Evolutionary conservation across 108 stramenopile species (phyloP).

Genomic region (Cyclostephanos invisitatus): DNA sequence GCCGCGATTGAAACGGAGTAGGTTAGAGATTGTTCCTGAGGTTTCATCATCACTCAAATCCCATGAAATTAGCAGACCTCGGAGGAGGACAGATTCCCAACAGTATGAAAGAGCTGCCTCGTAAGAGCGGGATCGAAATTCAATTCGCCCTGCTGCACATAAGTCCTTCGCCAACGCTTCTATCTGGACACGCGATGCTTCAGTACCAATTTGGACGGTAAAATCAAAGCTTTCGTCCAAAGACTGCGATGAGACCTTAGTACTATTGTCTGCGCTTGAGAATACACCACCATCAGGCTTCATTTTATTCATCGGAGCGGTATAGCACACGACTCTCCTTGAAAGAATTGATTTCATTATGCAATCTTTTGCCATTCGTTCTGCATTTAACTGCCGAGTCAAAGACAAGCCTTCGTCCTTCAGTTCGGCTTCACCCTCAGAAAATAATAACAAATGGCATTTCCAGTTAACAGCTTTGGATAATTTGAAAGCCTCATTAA

Average conservation of each 20-base stretch:
- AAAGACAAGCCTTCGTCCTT: constrained; percentile 21
- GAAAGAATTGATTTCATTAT: constrained; percentile 33
- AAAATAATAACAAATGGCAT: constrained; percentile 37
- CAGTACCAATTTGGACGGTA: constrained; percentile 1
- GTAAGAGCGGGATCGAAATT: constrained; percentile 37
- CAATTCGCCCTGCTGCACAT: constrained; percentile 28
- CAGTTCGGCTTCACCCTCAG: constrained; percentile 15
- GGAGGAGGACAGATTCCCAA: constrained; percentile 38
- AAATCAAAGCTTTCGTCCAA: constrained; percentile 1
- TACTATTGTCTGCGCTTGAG: constrained; percentile 9
- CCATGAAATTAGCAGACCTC: constrained; percentile 6
- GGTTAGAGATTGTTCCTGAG: neutral
- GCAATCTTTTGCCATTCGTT: constrained; percentile 38
- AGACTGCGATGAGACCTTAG: neutral
- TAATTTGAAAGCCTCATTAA: constrained; percentile 34
- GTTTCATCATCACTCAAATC: neutral
- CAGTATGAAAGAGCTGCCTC: constrained; percentile 37
- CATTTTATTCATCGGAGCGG: neutral
- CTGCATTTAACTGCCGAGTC: constrained; percentile 22
- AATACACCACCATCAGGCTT: constrained; percentile 10
- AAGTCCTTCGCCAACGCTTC: constrained; percentile 31
- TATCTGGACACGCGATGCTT: constrained; percentile 12
- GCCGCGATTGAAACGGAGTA: constrained; percentile 16
- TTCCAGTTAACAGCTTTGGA: constrained; percentile 31
- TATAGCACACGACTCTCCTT: constrained; percentile 33